These are phyloP conservation scores for Rubia balearica DNA, from an alignment of 305 asterid species.

Conservation along the genomic window DNA sequence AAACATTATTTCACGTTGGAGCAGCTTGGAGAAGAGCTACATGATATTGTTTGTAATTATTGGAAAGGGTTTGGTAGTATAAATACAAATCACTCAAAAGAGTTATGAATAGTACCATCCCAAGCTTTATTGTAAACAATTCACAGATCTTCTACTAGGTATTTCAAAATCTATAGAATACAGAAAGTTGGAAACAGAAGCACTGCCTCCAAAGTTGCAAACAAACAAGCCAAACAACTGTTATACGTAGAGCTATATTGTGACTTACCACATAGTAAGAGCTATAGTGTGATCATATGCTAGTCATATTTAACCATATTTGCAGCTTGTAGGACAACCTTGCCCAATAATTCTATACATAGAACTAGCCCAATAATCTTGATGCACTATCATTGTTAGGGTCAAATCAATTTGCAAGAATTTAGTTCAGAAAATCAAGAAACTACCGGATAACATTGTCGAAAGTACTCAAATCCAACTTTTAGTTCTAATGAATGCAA, in stretches of 20 bases:
- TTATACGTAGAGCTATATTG: no score
- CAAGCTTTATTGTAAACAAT: not conserved
- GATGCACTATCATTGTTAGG: not conserved
- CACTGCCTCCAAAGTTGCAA: not conserved
- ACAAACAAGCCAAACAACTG: not conserved
- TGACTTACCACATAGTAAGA: not conserved
- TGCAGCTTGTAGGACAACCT: not conserved
- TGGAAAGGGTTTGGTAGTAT: not conserved
- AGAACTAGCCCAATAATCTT: not conserved
- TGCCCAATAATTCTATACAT: not conserved
- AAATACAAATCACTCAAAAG: not conserved
- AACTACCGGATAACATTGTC: not conserved
- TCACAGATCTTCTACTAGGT: not conserved
- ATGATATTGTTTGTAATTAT: not conserved
- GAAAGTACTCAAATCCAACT: not conserved
- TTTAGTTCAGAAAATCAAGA: not conserved
- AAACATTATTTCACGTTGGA: not conserved
- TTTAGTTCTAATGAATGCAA: no score
- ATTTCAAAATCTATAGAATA: not conserved
- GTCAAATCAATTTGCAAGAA: not conserved
- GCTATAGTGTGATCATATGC: not conserved
- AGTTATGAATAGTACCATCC: not conserved
- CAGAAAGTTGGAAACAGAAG: not conserved
- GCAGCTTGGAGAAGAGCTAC: not conserved
- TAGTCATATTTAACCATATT: not conserved